Conservation (phyloP, 1,284 basidiomycete genomes). For the Megacollybia platyphylla region DNA sequence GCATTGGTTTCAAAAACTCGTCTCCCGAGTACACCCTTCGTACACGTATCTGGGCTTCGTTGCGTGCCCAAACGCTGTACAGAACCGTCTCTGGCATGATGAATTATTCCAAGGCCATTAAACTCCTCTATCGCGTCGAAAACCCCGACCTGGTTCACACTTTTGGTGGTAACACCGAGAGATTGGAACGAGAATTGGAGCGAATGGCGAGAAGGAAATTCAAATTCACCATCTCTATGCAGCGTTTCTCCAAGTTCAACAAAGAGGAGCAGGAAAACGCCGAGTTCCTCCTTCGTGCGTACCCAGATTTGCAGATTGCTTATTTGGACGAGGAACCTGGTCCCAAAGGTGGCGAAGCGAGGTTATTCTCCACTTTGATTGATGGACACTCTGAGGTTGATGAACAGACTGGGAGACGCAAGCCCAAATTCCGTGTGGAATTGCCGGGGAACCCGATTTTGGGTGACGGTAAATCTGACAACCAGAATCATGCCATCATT, state of each 20-base stretch:
- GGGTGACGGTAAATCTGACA: slow-evolving; percentile 98
- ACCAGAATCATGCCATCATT: slow-evolving; percentile 99
- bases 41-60: slow-evolving; percentile 98
- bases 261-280: slow-evolving; percentile 99
- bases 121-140: slow-evolving; percentile 96
- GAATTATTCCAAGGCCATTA: slow-evolving; percentile 99
- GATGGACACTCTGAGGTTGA: slow-evolving; percentile 97
- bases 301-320: slow-evolving; percentile 97
- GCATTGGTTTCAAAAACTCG: slow-evolving; percentile 98
- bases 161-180: slow-evolving; percentile 95
- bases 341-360: slow-evolving; percentile 80
- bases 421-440: slow-evolving; percentile 97
- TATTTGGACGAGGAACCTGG: slow-evolving; percentile 95
- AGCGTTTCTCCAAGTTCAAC: slow-evolving; percentile 98
- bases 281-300: slow-evolving; percentile 94
- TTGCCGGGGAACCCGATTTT: slow-evolving; percentile 99
- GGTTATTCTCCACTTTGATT: slow-evolving; percentile 88
- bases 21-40: slow-evolving; percentile 98
- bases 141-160: slow-evolving; percentile 98
- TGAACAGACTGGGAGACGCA: slow-evolving; percentile 78
- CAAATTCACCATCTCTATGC: slow-evolving; percentile 99
- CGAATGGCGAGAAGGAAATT: slow-evolving; percentile 97
- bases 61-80: slow-evolving; percentile 96
- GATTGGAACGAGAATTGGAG: slow-evolving; percentile 92
- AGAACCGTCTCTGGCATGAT: slow-evolving; percentile 99